Base-by-base conservation (phyloP, 2,329 filamentous ascomycete species). In the Cyphellophora europaea region DNA sequence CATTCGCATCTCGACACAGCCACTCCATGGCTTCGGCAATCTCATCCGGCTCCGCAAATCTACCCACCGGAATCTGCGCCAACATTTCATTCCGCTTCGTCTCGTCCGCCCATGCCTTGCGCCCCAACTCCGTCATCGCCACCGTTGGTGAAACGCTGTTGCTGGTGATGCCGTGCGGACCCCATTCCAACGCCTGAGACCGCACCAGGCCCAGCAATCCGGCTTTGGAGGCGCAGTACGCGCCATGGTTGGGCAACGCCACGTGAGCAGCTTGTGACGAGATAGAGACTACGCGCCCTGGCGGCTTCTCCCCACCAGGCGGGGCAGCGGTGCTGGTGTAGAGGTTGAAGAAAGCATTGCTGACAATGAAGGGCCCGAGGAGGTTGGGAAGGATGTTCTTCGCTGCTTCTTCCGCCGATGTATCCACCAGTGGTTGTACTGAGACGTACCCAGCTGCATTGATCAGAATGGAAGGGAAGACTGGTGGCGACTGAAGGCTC, bases 141-240 rank as follows among this genome's bases (percentile, higher is more conserved):
- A 65, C 61, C 4, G 62, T 65, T 10, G 65, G 65, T 10, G 55
- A 59, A 3, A 69, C 59, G 3, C 55, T 60, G 40, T 69, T 69
- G 4, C 62, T 50, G 0, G 63, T 67, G 8, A 68, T 66, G 2
- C 65, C 64, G 4, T 54, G 50, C 4, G 54, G 45, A 2, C 55
- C 65, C 65, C 64, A 69, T 40, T 69, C 65, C 15, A 56, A 61
- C 1, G 65, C 65, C 60, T 64, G 63, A 40, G 58, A 61, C 5
- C 59, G 55, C 6, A 62, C 66, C 30, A 67, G 36, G 0, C 62
- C 65, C 11, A 64, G 40, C 5, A 69, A 43, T 0, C 57, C 65
- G 4, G 65, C 63, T 33, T 68, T 69, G 4, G 60, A 64, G 1
- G 65, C 64, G 37, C 65, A 69, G 43, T 68, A 69, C 0, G 63